These are phyloP conservation scores for Dactylellina sp. DNA, from an alignment of 2,329 filamentous ascomycete species.

Conservation along the genomic window DNA sequence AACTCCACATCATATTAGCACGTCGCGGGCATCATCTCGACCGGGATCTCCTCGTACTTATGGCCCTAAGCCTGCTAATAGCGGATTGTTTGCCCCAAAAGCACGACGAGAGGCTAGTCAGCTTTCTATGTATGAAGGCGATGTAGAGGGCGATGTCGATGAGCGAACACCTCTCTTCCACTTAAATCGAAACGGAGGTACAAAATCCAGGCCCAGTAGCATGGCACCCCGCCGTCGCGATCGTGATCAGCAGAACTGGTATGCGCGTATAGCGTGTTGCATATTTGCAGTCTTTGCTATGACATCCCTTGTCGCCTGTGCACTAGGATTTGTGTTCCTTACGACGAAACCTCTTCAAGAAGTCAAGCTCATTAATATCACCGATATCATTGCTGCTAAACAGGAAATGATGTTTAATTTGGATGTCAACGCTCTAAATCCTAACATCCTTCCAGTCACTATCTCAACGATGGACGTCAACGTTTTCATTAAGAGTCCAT, in stretches of 20 bases:
- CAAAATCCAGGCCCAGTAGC: constrained; percentile 44
- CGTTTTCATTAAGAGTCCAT: constrained; percentile 92
- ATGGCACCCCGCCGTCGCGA: constrained; percentile 75
- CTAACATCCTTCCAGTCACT: constrained; percentile 88
- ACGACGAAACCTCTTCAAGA: constrained; percentile 87
- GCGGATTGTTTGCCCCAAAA: constrained; percentile 34
- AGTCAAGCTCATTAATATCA: constrained; percentile 81
- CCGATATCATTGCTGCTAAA: constrained; percentile 91
- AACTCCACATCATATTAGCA: constrained; percentile 44
- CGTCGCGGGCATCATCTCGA: constrained; percentile 44
- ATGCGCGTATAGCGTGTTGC: constrained; percentile 83
- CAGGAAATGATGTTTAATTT: constrained; percentile 96
- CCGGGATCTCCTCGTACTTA: constrained; percentile 48
- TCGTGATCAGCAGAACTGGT: constrained; percentile 75
- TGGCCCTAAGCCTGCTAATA: constrained; percentile 25
- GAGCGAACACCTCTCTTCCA: constrained; percentile 84
- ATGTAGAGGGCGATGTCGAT: constrained; percentile 76
- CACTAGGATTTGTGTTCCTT: constrained; percentile 88
- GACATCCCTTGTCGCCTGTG: constrained; percentile 82
- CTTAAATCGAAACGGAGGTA: constrained; percentile 69
- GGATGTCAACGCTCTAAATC: constrained; percentile 87
- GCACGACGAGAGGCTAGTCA: constrained; percentile 51
- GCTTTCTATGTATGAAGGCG: constrained; percentile 63
- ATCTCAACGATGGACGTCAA: constrained; percentile 89
- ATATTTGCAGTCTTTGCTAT: constrained; percentile 85